These are phyloP conservation scores for Rhizopus arrhizus DNA, from an alignment of 371 early-diverging fungal genomes.

Conservation along the genomic window DNA sequence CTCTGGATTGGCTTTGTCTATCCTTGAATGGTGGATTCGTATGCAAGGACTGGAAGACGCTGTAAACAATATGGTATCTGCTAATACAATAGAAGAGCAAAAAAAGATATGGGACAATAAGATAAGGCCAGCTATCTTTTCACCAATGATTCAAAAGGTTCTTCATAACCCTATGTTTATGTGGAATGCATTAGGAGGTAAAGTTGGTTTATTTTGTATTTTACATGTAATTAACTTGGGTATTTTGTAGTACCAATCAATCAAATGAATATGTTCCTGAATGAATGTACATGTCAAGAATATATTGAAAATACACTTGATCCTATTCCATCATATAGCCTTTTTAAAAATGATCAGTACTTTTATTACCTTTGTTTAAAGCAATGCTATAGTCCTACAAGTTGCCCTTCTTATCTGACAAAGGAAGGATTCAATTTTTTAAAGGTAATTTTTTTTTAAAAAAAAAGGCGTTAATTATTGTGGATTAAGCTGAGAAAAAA, in stretches of 20 bases:
- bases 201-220: not conserved
- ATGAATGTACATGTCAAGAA: conserved; percentile 77
- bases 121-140: conserved; percentile 67
- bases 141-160: conserved; percentile 63
- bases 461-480: not conserved
- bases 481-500: not conserved
- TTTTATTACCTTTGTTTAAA: conserved; percentile 81
- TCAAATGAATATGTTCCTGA: conserved; percentile 84
- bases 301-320: conserved; percentile 84
- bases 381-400: conserved; percentile 64
- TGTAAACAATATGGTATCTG: conserved; percentile 62
- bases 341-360: conserved; percentile 75
- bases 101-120: conserved; percentile 63
- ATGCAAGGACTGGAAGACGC: conserved; percentile 62
- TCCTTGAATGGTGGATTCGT: conserved; percentile 67
- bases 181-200: conserved; percentile 84
- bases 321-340: conserved; percentile 67
- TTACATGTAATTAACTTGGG: too few species aligned
- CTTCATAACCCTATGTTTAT: conserved; percentile 80
- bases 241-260: conserved; percentile 70
- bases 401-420: conserved; percentile 78
- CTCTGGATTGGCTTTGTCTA: conserved; percentile 75
- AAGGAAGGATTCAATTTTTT: conserved; percentile 67
- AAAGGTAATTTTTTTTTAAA: conserved; percentile 34
- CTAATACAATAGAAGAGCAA: conserved; percentile 66